These are phyloP conservation scores for Telfairia occidentalis DNA, from an alignment of 331 rosid genomes.

Conservation along the genomic window DNA sequence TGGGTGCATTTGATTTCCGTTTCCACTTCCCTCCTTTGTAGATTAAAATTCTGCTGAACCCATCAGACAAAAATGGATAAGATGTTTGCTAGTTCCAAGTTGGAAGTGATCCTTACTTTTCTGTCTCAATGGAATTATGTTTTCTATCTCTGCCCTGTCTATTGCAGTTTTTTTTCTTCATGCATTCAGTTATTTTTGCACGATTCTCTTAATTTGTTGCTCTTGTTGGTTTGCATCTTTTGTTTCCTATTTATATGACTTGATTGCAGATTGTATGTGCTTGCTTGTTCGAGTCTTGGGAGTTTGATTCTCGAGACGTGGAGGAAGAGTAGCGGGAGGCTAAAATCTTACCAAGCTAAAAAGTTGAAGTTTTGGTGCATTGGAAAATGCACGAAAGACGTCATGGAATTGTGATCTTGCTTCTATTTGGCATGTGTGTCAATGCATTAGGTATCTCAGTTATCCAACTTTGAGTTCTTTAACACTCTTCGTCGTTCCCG, in stretches of 20 bases:
- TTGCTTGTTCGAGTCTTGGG: conserved; percentile 8
- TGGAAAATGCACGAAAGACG: conserved; percentile 37
- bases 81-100: neutral
- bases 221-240: neutral
- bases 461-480: neutral
- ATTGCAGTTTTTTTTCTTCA: neutral
- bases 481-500: neutral
- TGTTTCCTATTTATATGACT: neutral
- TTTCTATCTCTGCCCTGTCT: neutral
- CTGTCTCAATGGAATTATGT: neutral
- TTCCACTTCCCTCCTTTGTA: neutral
- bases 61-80: neutral
- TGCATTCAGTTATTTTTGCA: neutral
- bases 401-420: conserved; percentile 27
- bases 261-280: conserved; percentile 14
- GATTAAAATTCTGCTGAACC: neutral
- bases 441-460: conserved; percentile 36
- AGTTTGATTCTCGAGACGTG: conserved; percentile 12
- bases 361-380: conserved; percentile 23
- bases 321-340: conserved; percentile 13
- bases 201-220: neutral
- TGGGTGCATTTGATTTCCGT: neutral
- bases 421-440: conserved; percentile 32
- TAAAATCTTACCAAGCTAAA: conserved; percentile 14
- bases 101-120: neutral